Percentiles rank a stretch among this genome's conserved stretches.
These are phyloP conservation scores for Silene conica DNA, from an alignment of 148 eudicot species.

Conservation along the genomic window DNA sequence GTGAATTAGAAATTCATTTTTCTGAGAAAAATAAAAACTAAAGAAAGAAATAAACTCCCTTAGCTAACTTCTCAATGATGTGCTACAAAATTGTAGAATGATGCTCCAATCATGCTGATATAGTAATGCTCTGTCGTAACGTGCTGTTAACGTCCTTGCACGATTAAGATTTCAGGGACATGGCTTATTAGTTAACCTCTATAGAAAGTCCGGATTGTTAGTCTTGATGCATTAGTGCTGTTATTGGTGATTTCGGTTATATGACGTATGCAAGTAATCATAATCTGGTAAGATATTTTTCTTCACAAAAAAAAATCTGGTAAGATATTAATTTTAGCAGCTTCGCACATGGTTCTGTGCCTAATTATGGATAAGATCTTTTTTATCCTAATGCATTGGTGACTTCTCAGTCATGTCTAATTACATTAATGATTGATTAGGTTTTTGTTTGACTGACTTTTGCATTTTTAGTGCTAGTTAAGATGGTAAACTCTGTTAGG, in stretches of 20 bases:
- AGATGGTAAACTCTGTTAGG: background rate
- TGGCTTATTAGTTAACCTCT: background rate
- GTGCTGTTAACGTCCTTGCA: background rate
- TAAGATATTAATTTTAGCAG: too few species aligned
- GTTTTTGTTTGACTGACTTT: background rate
- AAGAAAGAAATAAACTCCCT: background rate
- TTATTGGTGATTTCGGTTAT: background rate
- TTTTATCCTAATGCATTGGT: background rate
- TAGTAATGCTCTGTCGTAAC: background rate
- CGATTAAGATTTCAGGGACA: background rate
- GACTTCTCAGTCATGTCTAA: background rate
- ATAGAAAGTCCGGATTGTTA: constrained; percentile 1
- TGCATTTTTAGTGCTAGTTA: background rate
- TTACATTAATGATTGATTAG: background rate
- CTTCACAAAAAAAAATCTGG: background rate
- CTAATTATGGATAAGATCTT: background rate
- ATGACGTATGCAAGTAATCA: background rate
- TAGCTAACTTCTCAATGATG: background rate
- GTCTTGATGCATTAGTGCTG: constrained; percentile 10
- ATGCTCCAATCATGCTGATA: background rate
- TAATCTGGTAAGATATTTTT: background rate
- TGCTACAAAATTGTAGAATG: background rate
- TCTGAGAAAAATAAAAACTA: too few species aligned
- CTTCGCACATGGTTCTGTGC: background rate
- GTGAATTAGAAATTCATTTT: too few species aligned